Base-by-base conservation (phyloP, 768 basidiomycete species). In the Pisolithus tinctorius region DNA sequence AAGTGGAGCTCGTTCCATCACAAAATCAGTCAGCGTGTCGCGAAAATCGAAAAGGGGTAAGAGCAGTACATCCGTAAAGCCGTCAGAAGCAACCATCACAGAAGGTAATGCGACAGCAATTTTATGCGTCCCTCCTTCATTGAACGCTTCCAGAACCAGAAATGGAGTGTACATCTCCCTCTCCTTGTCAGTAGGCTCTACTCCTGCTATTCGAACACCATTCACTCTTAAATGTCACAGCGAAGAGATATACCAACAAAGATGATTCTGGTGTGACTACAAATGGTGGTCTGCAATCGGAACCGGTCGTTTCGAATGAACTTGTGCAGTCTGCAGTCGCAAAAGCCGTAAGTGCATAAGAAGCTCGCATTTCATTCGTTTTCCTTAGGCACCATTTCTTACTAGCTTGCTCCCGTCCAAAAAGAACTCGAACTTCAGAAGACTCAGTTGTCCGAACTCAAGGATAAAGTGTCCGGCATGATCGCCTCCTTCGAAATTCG, bases 1-100 rank as follows among this genome's bases (percentile, higher is more conserved):
- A 25, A 67, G 70, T 16, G 86, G 87, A 16, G 76, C 87, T 23
- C 79, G 88, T 49, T 68, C 74, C 38, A 68, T 85, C 25, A 87
- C 86, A 7, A 84, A 77, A 62, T 77, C 84, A 0, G 58, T 73
- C 30, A 80, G 74, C 58, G 49, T 75, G n/a, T 70, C 77, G 4
- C 78, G 69, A 58, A 72, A 69, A 50, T 55, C 61, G 8, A 79
- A 71, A 61, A 74, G 77, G 55, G 66, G 69, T 34, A 86, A 74
- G 62, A 67, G 55, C 42, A 83, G 74, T 58, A 80, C 63, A 60
- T 73, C 71, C 23, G 62, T 75, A 34, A 78, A 78, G 52, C 76
- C 76, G 2, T 63, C 63, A 2, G 80, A 86, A 64, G 74, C 74
- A 17, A 78, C 80, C 4, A 87, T 88, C 25, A 64, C 63, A 47